These are phyloP conservation scores for Lichina pygmaea DNA, from an alignment of 495 filamentous ascomycete genomes.

Conservation along the genomic window DNA sequence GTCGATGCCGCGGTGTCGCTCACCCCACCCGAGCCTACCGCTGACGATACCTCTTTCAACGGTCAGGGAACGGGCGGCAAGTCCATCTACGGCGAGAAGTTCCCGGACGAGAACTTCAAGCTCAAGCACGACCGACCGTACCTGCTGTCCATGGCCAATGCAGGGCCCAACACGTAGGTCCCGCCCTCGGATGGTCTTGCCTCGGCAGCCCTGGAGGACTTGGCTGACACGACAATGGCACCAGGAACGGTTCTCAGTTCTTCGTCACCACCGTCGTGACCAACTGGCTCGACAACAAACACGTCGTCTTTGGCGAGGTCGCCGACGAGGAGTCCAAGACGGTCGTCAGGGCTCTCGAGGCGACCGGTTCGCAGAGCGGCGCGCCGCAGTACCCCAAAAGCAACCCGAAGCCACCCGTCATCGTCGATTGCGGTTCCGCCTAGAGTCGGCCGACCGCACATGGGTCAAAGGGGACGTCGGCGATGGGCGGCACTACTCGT, in stretches of 20 bases:
- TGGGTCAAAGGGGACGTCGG: too few relatives aligned
- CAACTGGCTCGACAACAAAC: conserved; percentile 48
- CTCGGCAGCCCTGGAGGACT: neutral
- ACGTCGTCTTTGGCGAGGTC: conserved; percentile 64
- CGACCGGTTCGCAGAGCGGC: conserved; percentile 33
- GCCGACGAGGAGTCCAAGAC: conserved; percentile 31
- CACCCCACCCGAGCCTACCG: neutral
- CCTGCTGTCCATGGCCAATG: conserved; percentile 65
- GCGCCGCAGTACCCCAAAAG: conserved; percentile 22
- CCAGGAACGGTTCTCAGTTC: conserved; percentile 53
- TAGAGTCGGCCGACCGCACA: neutral
- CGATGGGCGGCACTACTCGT: too few relatives aligned
- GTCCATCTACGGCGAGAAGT: conserved; percentile 76
- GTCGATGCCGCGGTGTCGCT: too few relatives aligned
- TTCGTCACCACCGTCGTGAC: conserved; percentile 52
- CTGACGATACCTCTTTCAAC: conserved; percentile 1
- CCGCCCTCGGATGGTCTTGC: neutral
- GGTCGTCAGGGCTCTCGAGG: conserved; percentile 50
- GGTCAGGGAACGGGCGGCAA: conserved; percentile 53
- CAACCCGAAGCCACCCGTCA: conserved; percentile 37
- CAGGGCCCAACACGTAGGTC: conserved; percentile 50
- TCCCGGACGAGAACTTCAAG: conserved; percentile 55
- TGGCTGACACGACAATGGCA: neutral
- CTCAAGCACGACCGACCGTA: conserved; percentile 32
- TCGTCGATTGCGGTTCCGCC: conserved; percentile 28